Base-by-base conservation (phyloP, 1,139 yeast species). In the Geotrichum bryndzae region DNA sequence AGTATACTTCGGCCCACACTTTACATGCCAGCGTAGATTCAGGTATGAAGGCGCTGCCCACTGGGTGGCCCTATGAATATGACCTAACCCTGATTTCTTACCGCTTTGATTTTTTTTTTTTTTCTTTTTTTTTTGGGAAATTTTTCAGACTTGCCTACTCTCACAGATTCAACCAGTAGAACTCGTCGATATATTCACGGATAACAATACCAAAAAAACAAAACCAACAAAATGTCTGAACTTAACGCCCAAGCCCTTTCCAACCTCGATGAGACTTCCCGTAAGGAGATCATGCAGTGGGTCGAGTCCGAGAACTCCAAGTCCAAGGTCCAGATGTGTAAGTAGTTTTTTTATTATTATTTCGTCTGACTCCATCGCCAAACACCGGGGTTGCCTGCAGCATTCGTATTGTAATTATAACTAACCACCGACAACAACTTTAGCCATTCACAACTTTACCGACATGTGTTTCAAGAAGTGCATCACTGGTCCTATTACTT, bases 401-500 rank as follows among this genome's bases (percentile, higher is more conserved):
- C 23, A 23, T 15, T 18, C 18, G 18, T 5, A 11, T 5, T n/a
- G 23, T 15, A 15, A 23, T 15, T 13, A 29, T 29, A 29, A 15
- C 33, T 46, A 25, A 55, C 54, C 7, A 29, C 33, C 33, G 33
- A 8, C 33, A 4, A 41, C 45, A 35, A 18, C 10, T 29, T 5
- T 54, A 70, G 74, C 95, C 48, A 87, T 90, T 66, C 96, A 90
- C 73, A 84, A 82, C 72, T 90, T 90, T 80, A 91, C 97, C 51
- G 92, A 90, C 72, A 81, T 87, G 81, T 92, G 98, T 74, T 92
- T 90, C 80, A 88, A 87, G 74, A 88, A 89, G 77, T 92, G 98
- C 74, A 82, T 90, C 64, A 77, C 82, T 57, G 77, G 82, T 22
- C 81, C 69, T 50, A 64, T 86, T 61, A 79, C 80, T 61, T 77